A percentile compares a stretch with the other conserved stretches of the same genome.
Conservation (phyloP, 1,139 yeast species). For the Suhomyces ambrosiae region DNA sequence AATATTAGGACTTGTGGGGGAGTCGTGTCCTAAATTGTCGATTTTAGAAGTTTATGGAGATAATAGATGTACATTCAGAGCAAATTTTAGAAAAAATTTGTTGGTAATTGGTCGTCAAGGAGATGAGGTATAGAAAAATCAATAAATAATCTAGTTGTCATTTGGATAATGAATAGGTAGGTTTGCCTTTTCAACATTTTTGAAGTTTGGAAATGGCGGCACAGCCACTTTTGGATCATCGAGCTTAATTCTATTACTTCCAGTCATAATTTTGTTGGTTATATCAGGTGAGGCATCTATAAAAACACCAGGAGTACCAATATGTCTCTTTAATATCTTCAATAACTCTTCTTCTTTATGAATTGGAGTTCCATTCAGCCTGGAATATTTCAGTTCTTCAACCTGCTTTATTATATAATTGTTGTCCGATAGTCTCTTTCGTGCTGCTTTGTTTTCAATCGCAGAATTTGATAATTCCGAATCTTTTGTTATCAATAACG, state of each 20-base stretch:
- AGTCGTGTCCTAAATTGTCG: conserved; percentile 59
- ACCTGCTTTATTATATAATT: conserved; percentile 23
- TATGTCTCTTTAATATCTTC: conserved; percentile 46
- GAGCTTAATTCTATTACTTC: conserved; percentile 28
- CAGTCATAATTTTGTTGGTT: conserved; percentile 45
- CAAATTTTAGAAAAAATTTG: conserved; percentile 54
- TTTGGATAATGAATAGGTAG: conserved; percentile 36
- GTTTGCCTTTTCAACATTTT: conserved; percentile 62
- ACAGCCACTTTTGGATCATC: conserved; percentile 23
- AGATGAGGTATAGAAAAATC: conserved; percentile 33
- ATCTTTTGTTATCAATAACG: conserved; percentile 26
- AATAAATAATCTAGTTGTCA: conserved; percentile 10
- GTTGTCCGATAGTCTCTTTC: conserved; percentile 26
- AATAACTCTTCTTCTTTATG: conserved; percentile 30
- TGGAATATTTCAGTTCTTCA: conserved; percentile 12
- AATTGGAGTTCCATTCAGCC: conserved; percentile 8
- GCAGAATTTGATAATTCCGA: conserved; percentile 32
- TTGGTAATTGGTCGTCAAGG: conserved; percentile 78
- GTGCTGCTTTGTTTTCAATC: conserved; percentile 27
- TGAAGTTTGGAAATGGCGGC: conserved; percentile 57
- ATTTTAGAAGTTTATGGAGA: conserved; percentile 80
- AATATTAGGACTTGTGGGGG: conserved; percentile 53
- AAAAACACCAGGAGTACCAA: conserved; percentile 62
- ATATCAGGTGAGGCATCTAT: conserved; percentile 57
- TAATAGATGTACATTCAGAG: conserved; percentile 64